phyloP scores from a whole-genome alignment of 139 green algal species.

The Zygnema circumcarinatum region DNA sequence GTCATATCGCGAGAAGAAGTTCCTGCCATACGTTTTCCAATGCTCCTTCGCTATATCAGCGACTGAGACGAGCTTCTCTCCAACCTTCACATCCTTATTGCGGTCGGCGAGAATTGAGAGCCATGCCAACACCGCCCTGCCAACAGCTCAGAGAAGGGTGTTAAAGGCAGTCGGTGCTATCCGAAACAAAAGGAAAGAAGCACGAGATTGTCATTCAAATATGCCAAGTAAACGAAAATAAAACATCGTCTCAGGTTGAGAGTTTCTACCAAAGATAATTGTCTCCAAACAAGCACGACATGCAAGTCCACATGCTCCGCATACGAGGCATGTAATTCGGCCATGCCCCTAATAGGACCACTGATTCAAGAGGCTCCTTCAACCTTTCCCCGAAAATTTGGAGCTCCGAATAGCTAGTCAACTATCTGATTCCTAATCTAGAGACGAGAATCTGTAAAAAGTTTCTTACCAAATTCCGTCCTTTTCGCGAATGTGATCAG shows the following conservation, averaged over 20 bases:
- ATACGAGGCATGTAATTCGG: no score
- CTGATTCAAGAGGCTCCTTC: no score
- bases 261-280: no score
- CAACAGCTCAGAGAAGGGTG: no score
- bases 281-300: no score
- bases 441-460: no score
- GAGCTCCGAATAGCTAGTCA: no score
- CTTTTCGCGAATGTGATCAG: constrained; percentile 98
- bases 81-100: constrained; percentile 86
- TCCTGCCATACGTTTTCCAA: constrained; percentile 94
- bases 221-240: neutral
- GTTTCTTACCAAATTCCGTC: constrained; percentile 85
- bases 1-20: constrained; percentile 96
- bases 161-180: no score
- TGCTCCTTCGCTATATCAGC: constrained; percentile 92
- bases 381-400: no score
- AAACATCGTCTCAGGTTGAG: neutral
- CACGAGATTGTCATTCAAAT: neutral
- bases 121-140: constrained; percentile 94
- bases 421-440: no score
- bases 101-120: constrained; percentile 89
- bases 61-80: constrained; percentile 83
- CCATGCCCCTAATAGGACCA: no score
- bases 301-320: no score
- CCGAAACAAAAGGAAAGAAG: neutral